Evolutionary conservation across 306 rosid genomes (phyloP).

Genomic region (Benincasa hispida): DNA sequence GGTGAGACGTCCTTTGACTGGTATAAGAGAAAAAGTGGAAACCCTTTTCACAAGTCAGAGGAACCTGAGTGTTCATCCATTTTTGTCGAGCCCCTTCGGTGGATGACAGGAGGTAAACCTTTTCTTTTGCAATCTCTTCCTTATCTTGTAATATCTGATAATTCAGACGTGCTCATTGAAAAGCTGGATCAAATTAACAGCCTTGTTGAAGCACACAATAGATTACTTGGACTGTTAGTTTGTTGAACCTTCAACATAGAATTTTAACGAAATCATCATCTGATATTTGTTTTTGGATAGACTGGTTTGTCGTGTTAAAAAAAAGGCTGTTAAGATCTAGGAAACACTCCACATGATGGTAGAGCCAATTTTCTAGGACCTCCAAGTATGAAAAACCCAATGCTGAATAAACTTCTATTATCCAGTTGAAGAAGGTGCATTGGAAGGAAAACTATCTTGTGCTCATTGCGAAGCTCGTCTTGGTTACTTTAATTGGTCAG

Average conservation of each 20-base stretch:
- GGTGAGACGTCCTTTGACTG: slow-evolving; percentile 68
- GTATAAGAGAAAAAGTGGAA: slow-evolving; percentile 62
- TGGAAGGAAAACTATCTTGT: slow-evolving; percentile 83
- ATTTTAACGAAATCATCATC: background rate
- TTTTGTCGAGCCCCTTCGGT: slow-evolving; percentile 80
- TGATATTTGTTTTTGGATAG: background rate
- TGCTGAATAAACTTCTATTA: slow-evolving; percentile 16
- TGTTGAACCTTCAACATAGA: background rate
- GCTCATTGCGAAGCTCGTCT: slow-evolving; percentile 83
- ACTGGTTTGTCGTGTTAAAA: background rate
- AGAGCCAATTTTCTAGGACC: background rate
- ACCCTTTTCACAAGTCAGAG: slow-evolving; percentile 44
- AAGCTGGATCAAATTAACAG: background rate
- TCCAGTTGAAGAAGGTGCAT: slow-evolving; percentile 87
- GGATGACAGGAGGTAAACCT: slow-evolving; percentile 88
- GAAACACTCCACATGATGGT: no score
- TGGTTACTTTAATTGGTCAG: slow-evolving; percentile 93
- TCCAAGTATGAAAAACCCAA: background rate
- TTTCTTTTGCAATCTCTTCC: background rate
- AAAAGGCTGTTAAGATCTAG: background rate
- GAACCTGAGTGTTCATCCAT: slow-evolving; percentile 82
- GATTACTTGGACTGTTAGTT: background rate
- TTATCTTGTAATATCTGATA: background rate
- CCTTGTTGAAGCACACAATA: background rate
- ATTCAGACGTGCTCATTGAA: background rate